Evolutionary conservation across 495 filamentous ascomycete genomes (phyloP).

Genomic region (Penicillium roqueforti): DNA sequence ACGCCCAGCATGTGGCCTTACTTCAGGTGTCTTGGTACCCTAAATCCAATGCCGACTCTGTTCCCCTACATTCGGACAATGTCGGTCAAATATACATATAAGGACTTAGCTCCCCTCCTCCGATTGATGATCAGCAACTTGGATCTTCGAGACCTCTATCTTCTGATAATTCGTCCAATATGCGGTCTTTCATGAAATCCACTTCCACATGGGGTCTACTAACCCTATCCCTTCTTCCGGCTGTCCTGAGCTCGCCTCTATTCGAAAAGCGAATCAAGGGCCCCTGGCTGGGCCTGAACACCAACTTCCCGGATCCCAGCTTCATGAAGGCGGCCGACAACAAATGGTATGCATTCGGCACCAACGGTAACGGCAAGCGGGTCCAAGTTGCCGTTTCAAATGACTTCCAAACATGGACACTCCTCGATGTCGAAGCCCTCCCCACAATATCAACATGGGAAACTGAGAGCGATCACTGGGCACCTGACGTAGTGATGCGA

Average conservation of each 20-base stretch:
- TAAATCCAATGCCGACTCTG: neutral
- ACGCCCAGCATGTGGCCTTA: neutral
- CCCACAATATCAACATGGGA: slow-evolving; percentile 34
- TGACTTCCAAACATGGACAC: slow-evolving; percentile 34
- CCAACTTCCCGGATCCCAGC: slow-evolving; percentile 38
- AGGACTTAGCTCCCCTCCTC: neutral
- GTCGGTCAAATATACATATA: slow-evolving; percentile 2
- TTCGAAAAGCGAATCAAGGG: slow-evolving; percentile 21
- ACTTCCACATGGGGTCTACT: slow-evolving; percentile 9
- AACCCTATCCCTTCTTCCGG: slow-evolving; percentile 10
- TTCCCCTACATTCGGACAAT: neutral
- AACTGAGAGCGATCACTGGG: slow-evolving; percentile 32
- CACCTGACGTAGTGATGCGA: slow-evolving; percentile 38
- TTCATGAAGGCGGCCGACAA: slow-evolving; percentile 31
- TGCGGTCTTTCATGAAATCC: slow-evolving; percentile 9
- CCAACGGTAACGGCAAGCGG: slow-evolving; percentile 31
- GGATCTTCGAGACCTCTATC: neutral
- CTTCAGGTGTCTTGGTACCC: neutral
- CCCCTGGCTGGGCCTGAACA: slow-evolving; percentile 27
- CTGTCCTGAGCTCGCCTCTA: slow-evolving; percentile 12
- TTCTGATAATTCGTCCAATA: neutral
- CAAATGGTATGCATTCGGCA: slow-evolving; percentile 42
- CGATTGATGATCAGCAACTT: neutral
- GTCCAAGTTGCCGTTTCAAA: slow-evolving; percentile 35
- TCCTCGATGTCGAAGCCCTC: slow-evolving; percentile 37